Evolutionary conservation across 495 filamentous ascomycete genomes (phyloP).

Genomic region (Aspergillus incahuasiensis): DNA sequence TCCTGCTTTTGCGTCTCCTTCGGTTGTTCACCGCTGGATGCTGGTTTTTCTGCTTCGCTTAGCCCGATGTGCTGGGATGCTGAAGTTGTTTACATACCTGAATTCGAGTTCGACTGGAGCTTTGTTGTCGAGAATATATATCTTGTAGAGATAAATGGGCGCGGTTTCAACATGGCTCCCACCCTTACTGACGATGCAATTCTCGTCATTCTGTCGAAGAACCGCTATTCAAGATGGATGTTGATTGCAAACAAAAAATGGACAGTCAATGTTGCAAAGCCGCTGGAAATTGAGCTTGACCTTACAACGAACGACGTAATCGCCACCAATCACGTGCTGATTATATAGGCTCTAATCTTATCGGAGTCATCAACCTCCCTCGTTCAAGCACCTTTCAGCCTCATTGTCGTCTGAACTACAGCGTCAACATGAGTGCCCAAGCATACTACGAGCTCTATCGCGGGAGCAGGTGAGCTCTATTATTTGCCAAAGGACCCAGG

Average conservation of each 20-base stretch:
- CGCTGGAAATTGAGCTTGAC: background rate
- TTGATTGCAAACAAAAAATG: background rate
- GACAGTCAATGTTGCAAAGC: background rate
- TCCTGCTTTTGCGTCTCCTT: background rate
- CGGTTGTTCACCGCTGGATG: background rate
- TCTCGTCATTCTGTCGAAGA: background rate
- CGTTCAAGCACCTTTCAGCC: slow-evolving; percentile 16
- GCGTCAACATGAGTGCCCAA: slow-evolving; percentile 31
- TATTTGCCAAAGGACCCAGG: too few relatives aligned
- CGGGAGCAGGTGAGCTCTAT: slow-evolving; percentile 77
- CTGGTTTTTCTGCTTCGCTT: background rate
- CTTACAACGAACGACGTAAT: slow-evolving; percentile 5
- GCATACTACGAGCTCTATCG: slow-evolving; percentile 94
- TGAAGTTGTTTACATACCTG: background rate
- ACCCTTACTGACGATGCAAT: background rate
- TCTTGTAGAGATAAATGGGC: background rate
- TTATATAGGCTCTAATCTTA: slow-evolving; percentile 9
- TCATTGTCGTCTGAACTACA: slow-evolving; percentile 9
- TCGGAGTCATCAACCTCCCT: slow-evolving; percentile 13
- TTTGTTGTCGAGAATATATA: slow-evolving; percentile 4
- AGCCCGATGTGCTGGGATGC: background rate
- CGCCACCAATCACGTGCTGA: slow-evolving; percentile 14
- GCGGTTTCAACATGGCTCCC: background rate
- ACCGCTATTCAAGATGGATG: background rate
- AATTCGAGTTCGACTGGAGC: background rate